A percentile compares a stretch with the other conserved stretches of the same genome.
Conservation (phyloP, 1,284 basidiomycete species). For the Sanghuangporus weigelae region DNA sequence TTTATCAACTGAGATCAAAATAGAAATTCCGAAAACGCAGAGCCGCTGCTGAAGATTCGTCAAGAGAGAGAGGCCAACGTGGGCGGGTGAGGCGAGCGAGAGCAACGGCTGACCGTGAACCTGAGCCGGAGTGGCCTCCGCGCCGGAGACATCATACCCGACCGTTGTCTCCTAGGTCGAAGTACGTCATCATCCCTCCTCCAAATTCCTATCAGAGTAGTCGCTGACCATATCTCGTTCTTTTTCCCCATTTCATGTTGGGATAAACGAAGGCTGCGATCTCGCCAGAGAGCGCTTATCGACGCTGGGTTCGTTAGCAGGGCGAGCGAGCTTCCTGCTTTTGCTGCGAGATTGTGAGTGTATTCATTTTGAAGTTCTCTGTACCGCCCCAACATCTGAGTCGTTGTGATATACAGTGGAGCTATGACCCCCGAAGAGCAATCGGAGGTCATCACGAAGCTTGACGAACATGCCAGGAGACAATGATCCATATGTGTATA, state of each 20-base stretch:
- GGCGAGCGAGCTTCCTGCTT: slow-evolving; percentile 43
- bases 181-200: slow-evolving; percentile 33
- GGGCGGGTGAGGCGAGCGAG: slow-evolving; percentile 21
- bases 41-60: slow-evolving; percentile 25
- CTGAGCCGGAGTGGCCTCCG: slow-evolving; percentile 56
- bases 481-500: background rate
- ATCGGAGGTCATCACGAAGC: slow-evolving; percentile 6
- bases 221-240: background rate
- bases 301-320: slow-evolving; percentile 51
- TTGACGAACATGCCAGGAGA: slow-evolving; percentile 14
- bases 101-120: slow-evolving; percentile 17
- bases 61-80: slow-evolving; percentile 24
- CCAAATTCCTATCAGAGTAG: background rate
- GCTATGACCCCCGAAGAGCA: slow-evolving; percentile 17
- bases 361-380: background rate
- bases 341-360: slow-evolving; percentile 60
- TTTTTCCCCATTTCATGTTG: background rate
- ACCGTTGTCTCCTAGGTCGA: slow-evolving; percentile 41
- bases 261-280: slow-evolving; percentile 37
- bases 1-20: background rate
- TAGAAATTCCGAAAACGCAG: slow-evolving; percentile 7
- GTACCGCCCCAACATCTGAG: background rate
- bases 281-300: slow-evolving; percentile 53
- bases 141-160: slow-evolving; percentile 51
- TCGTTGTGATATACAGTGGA: background rate